Evolutionary conservation across 2,329 filamentous ascomycete genomes (phyloP), one percentile per base, ranked within the genome.

Genomic region (Fusarium hostae): DNA sequence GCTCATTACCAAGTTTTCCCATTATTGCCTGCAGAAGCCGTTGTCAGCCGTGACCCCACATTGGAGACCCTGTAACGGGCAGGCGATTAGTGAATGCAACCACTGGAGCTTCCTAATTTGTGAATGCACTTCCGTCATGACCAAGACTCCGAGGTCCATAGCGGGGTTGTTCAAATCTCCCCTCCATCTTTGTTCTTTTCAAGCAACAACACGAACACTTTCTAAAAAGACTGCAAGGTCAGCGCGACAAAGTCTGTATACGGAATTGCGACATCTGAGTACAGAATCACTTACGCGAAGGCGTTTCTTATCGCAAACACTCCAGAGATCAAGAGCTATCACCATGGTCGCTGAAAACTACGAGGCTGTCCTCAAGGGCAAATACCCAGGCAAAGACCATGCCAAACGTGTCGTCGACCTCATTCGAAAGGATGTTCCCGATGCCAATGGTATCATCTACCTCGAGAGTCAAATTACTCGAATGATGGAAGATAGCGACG

Each of bases 401-500:
- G 94, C 93, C 66, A 89, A 89, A 75, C 91, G 92, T 68, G 95
- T 98, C n/a, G 92, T 91, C 63, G 89, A 94, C 66, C 92, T 91
- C 80, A 91, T 98, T 71, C 87, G 88, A 59, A 84, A 88, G 67
- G 90, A 92, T 78, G 84, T 90, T 43, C 89, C 92, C 35, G 86
- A 89, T 70, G 86, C 86, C 62, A 79, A 77, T 35, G 95, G 94
- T 51, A 86, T 95, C 22, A 87, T 99, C 63, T 99, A 98, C 79
- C 86, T 98, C 48, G 95, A 98, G 84, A 92, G 91, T 59, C 92
- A 95, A 78, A 90, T 91, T 81, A 94, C 91, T 70, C 90, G 89
- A 78, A 86, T 97, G 81, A 88, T 93, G 50, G 95, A 98, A 82
- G 95, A 99, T 81, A 95, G 94, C 78, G 96, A 98, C 81, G 90